Conservation (phyloP, 2,329 filamentous ascomycete species). For the Trichoderma sp. region DNA sequence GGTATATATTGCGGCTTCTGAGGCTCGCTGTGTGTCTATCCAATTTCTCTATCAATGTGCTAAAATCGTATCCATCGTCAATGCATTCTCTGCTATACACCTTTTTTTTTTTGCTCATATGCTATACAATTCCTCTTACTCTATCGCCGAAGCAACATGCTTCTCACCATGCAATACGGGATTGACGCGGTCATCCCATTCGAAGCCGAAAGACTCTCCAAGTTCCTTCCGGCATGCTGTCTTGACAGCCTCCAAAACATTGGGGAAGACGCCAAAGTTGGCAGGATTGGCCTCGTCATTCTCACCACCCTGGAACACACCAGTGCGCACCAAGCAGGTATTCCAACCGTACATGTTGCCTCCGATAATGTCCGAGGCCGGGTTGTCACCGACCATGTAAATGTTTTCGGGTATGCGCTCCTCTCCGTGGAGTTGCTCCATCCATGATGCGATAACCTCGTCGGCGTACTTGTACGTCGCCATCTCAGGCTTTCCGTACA, state of each 20-base stretch:
- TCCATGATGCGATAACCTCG: conserved; percentile 10
- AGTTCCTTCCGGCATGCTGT: conserved; percentile 2
- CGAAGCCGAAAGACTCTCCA: not conserved
- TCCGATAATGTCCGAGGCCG: conserved; percentile 6
- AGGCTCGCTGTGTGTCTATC: conserved; percentile 10
- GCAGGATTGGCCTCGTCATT: conserved; percentile 12
- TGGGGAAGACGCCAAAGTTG: conserved; percentile 13
- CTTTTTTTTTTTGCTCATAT: not conserved
- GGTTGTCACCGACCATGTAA: conserved; percentile 15
- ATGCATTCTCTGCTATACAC: not conserved
- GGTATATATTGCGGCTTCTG: not conserved
- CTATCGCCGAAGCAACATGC: conserved; percentile 10
- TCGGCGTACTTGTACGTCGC: conserved; percentile 11
- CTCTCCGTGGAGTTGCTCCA: conserved; percentile 11
- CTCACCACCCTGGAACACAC: conserved; percentile 7
- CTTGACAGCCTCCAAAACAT: conserved; percentile 10
- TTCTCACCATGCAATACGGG: conserved; percentile 7
- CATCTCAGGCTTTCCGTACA: conserved; percentile 14
- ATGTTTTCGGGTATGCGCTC: conserved; percentile 12
- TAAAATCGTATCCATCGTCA: not conserved
- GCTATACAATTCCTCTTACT: not conserved
- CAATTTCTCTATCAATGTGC: not conserved
- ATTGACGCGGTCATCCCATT: conserved; percentile 11
- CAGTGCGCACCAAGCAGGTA: conserved; percentile 11
- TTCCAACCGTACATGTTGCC: conserved; percentile 16